Conservation (phyloP, 2,329 filamentous ascomycete genomes). For the Xylariomycetidae sp. region DNA sequence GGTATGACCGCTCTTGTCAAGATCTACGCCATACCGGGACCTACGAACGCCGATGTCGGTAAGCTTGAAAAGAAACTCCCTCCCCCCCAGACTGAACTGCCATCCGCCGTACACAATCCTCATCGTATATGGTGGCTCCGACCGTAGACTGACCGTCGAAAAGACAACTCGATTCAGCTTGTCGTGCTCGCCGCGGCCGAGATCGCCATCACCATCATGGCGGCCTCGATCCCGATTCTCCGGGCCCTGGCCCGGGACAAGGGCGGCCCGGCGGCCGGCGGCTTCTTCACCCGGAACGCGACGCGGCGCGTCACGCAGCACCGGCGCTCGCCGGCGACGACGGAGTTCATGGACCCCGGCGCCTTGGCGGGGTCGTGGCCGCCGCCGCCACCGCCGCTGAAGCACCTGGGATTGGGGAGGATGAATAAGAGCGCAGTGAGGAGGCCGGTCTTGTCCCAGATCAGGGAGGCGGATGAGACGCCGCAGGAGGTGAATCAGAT, state of each 20-base stretch:
- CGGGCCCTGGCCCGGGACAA: slow-evolving; percentile 19
- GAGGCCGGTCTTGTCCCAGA: slow-evolving; percentile 8
- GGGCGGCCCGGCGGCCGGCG: slow-evolving; percentile 1
- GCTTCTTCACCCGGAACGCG: slow-evolving; percentile 9
- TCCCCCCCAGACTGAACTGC: too few relatives aligned
- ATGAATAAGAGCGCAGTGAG: background rate
- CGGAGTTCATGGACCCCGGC: background rate
- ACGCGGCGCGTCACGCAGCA: slow-evolving; percentile 9
- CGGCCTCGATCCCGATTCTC: slow-evolving; percentile 25
- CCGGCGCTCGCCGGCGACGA: slow-evolving; percentile 1
- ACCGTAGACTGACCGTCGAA: too few relatives aligned
- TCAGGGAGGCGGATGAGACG: slow-evolving; percentile 9
- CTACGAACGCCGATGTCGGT: slow-evolving; percentile 9
- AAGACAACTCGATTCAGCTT: slow-evolving; percentile 8
- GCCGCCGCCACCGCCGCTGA: too few relatives aligned
- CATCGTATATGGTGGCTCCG: too few relatives aligned
- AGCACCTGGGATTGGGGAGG: background rate
- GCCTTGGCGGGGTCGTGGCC: too few relatives aligned
- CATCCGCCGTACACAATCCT: too few relatives aligned
- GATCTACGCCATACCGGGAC: slow-evolving; percentile 18
- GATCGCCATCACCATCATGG: slow-evolving; percentile 26
- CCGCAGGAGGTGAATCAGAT: background rate
- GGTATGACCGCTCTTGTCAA: slow-evolving; percentile 28
- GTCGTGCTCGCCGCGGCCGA: slow-evolving; percentile 19
- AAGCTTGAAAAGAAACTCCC: background rate